These are phyloP conservation scores for Skeletonema menzelii DNA, from an alignment of 108 stramenopile species.

Conservation along the genomic window DNA sequence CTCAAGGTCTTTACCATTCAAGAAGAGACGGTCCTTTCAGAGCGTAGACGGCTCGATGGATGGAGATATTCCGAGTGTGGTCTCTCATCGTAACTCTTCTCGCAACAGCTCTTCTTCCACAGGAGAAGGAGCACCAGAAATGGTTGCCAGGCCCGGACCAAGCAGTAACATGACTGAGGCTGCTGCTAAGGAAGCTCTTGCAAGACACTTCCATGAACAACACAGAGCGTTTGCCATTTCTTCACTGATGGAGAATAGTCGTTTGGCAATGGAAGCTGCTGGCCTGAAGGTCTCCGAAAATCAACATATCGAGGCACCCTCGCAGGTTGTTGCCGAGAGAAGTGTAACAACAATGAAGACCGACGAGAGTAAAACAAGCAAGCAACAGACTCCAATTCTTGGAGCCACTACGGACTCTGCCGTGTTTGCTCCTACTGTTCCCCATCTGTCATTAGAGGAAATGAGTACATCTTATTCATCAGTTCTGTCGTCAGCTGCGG, in stretches of 20 bases:
- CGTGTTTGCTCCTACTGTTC: conserved; percentile 15
- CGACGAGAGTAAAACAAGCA: not conserved
- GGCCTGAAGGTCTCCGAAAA: conserved; percentile 11
- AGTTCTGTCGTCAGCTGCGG: conserved; percentile 5
- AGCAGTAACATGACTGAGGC: conserved; percentile 29
- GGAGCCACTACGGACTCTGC: not conserved
- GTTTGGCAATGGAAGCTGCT: conserved; percentile 24
- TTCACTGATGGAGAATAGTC: conserved; percentile 41
- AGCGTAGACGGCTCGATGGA: not conserved
- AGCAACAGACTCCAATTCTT: not conserved
- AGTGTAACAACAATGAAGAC: not conserved
- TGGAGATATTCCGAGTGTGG: conserved; percentile 24
- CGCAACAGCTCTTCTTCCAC: not conserved
- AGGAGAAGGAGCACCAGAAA: conserved; percentile 6
- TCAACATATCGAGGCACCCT: not conserved
- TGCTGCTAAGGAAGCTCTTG: conserved; percentile 47
- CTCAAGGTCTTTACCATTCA: conserved; percentile 31
- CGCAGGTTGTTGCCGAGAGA: not conserved
- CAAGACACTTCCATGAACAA: conserved; percentile 42
- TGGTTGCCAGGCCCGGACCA: conserved; percentile 15
- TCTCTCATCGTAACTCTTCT: conserved; percentile 13
- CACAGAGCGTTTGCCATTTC: conserved; percentile 28
- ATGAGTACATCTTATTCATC: not conserved
- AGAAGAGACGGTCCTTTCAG: conserved; percentile 27
- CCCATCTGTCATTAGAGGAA: not conserved